A percentile compares a stretch with the other conserved stretches of the same genome.
These are phyloP conservation scores for Tylopilus sp. DNA, from an alignment of 1,284 basidiomycete species.

Conservation along the genomic window DNA sequence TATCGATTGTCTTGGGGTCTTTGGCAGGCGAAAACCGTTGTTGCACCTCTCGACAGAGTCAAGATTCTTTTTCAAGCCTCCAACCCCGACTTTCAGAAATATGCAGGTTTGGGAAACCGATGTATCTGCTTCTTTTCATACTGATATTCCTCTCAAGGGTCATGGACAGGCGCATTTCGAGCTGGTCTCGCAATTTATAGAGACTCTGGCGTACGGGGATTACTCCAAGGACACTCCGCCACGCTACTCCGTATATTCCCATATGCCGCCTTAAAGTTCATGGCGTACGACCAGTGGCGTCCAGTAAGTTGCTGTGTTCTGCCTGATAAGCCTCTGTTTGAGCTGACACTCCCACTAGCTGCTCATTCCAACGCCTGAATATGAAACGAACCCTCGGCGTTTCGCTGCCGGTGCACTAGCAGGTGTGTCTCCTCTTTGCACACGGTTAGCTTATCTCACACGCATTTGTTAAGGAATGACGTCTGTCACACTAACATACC, in stretches of 20 bases:
- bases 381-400: conserved; percentile 79
- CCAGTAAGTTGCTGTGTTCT: conserved; percentile 54
- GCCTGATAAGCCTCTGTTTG: background rate
- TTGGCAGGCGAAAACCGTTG: conserved; percentile 87
- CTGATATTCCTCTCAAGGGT: conserved; percentile 43
- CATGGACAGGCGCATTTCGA: conserved; percentile 81
- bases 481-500: conserved; percentile 92
- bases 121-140: conserved; percentile 2
- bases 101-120: conserved; percentile 63
- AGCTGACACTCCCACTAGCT: conserved; percentile 34
- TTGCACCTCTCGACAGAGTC: conserved; percentile 95
- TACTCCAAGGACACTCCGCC: conserved; percentile 95
- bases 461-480: conserved; percentile 60
- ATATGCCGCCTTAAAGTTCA: conserved; percentile 95
- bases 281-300: conserved; percentile 87
- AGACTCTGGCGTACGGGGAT: conserved; percentile 69
- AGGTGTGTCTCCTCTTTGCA: conserved; percentile 43
- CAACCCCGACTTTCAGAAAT: conserved; percentile 92
- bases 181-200: conserved; percentile 82
- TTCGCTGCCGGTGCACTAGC: conserved; percentile 88
- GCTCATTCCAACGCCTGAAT: conserved; percentile 80
- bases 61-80: conserved; percentile 99
- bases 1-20: conserved; percentile 9
- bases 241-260: conserved; percentile 87
- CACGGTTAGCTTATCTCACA: background rate